Base-by-base conservation (phyloP, 2,329 filamentous ascomycete species). In the Curvularia verruculosa region DNA sequence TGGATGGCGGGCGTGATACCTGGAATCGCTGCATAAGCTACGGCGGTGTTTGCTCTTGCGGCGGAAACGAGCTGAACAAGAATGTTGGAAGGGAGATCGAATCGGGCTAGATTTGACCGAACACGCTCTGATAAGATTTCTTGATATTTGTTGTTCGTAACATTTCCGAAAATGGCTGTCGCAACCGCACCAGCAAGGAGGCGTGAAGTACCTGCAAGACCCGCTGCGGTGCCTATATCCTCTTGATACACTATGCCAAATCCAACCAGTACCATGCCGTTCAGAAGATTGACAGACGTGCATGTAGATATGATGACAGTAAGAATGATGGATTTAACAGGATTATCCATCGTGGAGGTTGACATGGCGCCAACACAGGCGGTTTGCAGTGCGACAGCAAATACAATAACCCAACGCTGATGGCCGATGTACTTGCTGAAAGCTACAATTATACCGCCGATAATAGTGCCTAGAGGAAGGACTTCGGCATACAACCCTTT, bases 241-340 rank as follows among this genome's bases (percentile, higher is more conserved):
- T 71, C 66, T 45, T 72, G 69, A 29, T 69, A 67, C 2, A 71
- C 66, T 31, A 71, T 71, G 13, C 69, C 68, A 18, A 71, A 70
- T 9, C 69, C 68, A 3, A 72, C 67, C 3, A 72, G 58, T 0
- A 71, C 68, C 66, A 72, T 69, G 18, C 67, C 68, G 31, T 71
- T 72, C 7, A 71, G 58, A 1, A 72, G 49, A 46, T 71, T 70
- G 48, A 72, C 64, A 7, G 66, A 69, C 13, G 68, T 71, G 29
- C 60, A 66, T 8, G 68, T 58, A 3, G 67, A 70, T 39, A 71
- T 65, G 44, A 71, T 65, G 54, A 70, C 70, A 2, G 68, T 71
- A 0, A 72, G 52, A 9, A 72, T 54, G 44, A 72, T 70, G 10
- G 65, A 63, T 34, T 65, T 69, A 13, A 53, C 60, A 0, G 67